phyloP scores from a whole-genome alignment of 768 basidiomycete species.

The Pulveroboletus sp. region DNA sequence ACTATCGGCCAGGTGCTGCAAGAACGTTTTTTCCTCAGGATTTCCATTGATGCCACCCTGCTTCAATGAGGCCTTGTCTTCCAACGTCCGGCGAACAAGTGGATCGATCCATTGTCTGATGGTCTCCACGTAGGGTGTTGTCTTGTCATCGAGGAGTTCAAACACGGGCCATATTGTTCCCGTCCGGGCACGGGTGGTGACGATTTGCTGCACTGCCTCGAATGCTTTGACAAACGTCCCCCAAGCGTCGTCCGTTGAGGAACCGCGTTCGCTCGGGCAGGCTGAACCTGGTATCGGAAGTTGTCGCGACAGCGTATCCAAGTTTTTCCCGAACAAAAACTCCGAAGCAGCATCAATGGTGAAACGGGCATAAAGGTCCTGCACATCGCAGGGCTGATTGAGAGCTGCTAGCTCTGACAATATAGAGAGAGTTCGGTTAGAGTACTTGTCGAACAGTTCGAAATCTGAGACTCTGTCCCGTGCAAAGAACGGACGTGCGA shows the following conservation, averaged over 20 bases:
- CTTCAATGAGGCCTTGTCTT: conserved; percentile 39
- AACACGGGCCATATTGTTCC: conserved; percentile 42
- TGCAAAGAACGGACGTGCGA: conserved; percentile 71
- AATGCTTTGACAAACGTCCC: conserved; percentile 50
- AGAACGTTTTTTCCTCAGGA: conserved; percentile 54
- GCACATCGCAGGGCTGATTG: conserved; percentile 51
- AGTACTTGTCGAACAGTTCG: conserved; percentile 59
- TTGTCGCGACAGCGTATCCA: conserved; percentile 54
- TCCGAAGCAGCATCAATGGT: conserved; percentile 70
- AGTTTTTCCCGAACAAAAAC: conserved; percentile 64
- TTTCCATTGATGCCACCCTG: conserved; percentile 37
- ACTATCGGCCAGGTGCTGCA: conserved; percentile 63
- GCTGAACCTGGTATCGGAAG: conserved; percentile 49
- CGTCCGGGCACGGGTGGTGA: conserved; percentile 32
- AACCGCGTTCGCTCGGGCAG: conserved; percentile 52
- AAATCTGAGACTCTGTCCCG: conserved; percentile 70
- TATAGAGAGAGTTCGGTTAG: conserved; percentile 44
- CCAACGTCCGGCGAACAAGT: conserved; percentile 51
- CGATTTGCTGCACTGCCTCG: conserved; percentile 37
- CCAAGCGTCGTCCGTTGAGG: conserved; percentile 56
- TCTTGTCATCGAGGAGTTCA: conserved; percentile 40
- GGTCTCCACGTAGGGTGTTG: conserved; percentile 30
- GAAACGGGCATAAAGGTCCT: conserved; percentile 66
- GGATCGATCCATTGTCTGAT: conserved; percentile 54
- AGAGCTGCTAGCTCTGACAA: conserved; percentile 39